Evolutionary conservation across 331 rosid genomes (phyloP).

Genomic region (Erythrophleum ivorense): DNA sequence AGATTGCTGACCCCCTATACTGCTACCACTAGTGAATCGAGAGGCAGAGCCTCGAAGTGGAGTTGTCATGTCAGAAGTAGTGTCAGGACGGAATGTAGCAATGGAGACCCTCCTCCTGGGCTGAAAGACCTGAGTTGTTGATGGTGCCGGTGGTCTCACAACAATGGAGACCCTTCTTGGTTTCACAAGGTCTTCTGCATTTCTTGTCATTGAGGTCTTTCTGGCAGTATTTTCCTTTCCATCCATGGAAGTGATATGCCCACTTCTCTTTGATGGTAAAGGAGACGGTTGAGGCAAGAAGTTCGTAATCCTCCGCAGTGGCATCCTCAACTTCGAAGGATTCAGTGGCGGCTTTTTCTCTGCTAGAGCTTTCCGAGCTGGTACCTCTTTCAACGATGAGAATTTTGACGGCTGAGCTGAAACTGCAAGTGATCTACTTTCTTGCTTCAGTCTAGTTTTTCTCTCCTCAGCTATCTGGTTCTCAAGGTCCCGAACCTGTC

Average conservation of each 20-base stretch:
- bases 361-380: constrained; percentile 32
- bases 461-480: constrained; percentile 85
- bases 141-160: constrained; percentile 58
- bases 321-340: constrained; percentile 73
- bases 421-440: constrained; percentile 69
- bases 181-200: constrained; percentile 35
- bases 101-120: constrained; percentile 90
- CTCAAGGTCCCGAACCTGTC: constrained; percentile 92
- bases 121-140: constrained; percentile 56
- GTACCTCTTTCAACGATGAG: constrained; percentile 40
- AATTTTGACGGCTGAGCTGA: constrained; percentile 58
- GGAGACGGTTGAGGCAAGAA: constrained; percentile 67
- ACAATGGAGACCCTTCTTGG: constrained; percentile 80
- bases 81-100: constrained; percentile 66
- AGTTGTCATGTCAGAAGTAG: constrained; percentile 62
- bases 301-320: constrained; percentile 75
- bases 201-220: constrained; percentile 47
- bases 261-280: constrained; percentile 44
- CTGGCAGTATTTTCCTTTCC: constrained; percentile 77
- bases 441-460: constrained; percentile 81
- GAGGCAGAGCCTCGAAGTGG: constrained; percentile 73
- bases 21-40: constrained; percentile 48
- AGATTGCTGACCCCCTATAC: constrained; percentile 48
- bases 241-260: constrained; percentile 36
- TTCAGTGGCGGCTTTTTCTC: constrained; percentile 85